phyloP scores from a whole-genome alignment of 106 monocot genomes.

The Posidonia australis region DNA sequence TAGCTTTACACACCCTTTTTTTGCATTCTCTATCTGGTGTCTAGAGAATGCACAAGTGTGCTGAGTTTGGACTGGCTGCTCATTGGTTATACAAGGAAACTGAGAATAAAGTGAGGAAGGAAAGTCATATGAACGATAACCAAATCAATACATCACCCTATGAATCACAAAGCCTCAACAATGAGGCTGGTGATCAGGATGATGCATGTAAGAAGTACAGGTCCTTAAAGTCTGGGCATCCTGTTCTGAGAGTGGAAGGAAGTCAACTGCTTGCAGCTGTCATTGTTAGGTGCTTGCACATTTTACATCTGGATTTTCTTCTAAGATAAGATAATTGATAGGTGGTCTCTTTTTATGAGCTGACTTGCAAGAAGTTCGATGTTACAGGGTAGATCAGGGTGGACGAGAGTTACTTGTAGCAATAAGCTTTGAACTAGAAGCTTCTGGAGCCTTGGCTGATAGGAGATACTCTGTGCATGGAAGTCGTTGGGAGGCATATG shows the following conservation, averaged over 20 bases:
- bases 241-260: constrained; percentile 78
- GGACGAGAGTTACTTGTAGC: constrained; percentile 87
- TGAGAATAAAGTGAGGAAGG: constrained; percentile 38
- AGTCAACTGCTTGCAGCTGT: constrained; percentile 87
- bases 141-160: constrained; percentile 30
- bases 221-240: constrained; percentile 77
- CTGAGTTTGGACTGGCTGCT: constrained; percentile 83
- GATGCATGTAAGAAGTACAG: constrained; percentile 43
- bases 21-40: too few relatives aligned
- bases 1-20: background rate
- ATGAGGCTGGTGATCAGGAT: constrained; percentile 31
- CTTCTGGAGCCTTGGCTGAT: constrained; percentile 72
- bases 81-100: constrained; percentile 88
- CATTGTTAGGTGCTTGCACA: constrained; percentile 47
- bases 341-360: constrained; percentile 1
- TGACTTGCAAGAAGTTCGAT: background rate
- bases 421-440: constrained; percentile 84
- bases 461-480: constrained; percentile 56
- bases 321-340: background rate
- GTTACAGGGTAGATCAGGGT: constrained; percentile 67
- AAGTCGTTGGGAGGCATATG: constrained; percentile 81
- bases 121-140: constrained; percentile 18
- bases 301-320: background rate
- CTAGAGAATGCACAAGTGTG: constrained; percentile 86
- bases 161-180: constrained; percentile 30